Evolutionary conservation across 1,284 basidiomycete species (phyloP), one percentile per base, ranked within the genome.

Genomic region (Calocybe gambosa): DNA sequence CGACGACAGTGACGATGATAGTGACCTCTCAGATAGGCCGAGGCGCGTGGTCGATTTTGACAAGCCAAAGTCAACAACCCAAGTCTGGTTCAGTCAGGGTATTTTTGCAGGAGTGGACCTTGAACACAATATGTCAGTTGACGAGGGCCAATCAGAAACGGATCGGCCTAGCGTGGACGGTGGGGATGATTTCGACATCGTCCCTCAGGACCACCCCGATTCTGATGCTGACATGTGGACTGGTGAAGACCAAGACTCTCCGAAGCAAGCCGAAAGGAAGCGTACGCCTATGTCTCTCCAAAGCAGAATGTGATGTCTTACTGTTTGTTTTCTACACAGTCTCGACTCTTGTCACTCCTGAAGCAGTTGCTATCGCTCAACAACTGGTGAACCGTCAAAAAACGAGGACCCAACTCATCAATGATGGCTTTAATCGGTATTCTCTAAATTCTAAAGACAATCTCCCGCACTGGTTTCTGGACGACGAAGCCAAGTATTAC

Each of bases 401-500:
- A 56, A 98, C 93, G 0, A 88, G 87, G 60, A 89, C 89, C 5
- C 80, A 92, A 35, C 76, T 99, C 15, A 78, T 99, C 60, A 92
- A 99, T 61, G 89, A 96, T 46, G 96, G 96, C 13, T 99, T 99
- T 74, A 93, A 86, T 69, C 89, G 93, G 16, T 89, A 93, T 65
- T 88, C 92, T 2, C 81, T 95, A 49, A 88, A 92, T 58, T 80
- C 90, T 54, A 96, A 94, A 68, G 91, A 97, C 46, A 92, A 77
- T 23, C 78, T 99, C 7, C 96, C 96, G 0, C 67, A 81, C 0
- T 99, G 96, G 96, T 99, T 99, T 78, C 74, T 98, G 36, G 95
- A 99, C 59, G 96, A 99, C 60, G 96, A 99, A 67, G 69, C 82
- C 36, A 91, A 94, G 60, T 78, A 89, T 64, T 98, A 96, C 77